Evolutionary conservation across 163 green algal species (phyloP), one percentile per base, ranked within the genome.

Genomic region (Scenedesmus sp.): DNA sequence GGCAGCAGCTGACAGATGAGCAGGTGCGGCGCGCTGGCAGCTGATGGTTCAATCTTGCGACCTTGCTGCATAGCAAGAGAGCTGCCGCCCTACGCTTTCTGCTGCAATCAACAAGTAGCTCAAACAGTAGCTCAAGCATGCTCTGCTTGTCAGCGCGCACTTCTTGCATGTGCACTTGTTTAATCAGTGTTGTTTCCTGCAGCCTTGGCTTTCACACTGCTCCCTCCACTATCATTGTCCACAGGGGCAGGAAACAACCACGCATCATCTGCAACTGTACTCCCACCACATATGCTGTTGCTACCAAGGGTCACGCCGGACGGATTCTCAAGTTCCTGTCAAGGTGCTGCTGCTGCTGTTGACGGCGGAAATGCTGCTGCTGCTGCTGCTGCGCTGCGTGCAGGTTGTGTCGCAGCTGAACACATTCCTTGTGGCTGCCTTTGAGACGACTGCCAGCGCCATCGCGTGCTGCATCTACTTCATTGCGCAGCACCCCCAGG

Each of bases 401-500:
- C 88, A 93, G 77, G 54, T 94, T 1, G 56, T 93, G 2, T 81
- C 88, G 9, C 93, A 95, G 87, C 82, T 87, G 5, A 89, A 93
- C 73, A 93, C 82, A 2, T 95, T 97, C 70, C 90, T 97, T 46
- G 86, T 97, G 9, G 95, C 95, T 0, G 95, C 94, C 15, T 96
- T 96, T 60, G 95, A 97, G 77, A 97, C 96, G 9, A 96, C 96
- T 0, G 94, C 96, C 62, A 96, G 94, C 74, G 88, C 93, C 0
- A 93, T 98, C 55, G 89, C 94, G 2, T 97, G 96, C 77, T 81
- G 93, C 2, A 92, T 98, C 4, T 96, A 97, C 95, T 86, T 92
- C 89, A 87, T 98, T 18, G 66, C 82, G 7, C 82, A 54, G 2
- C 73, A 95, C 84, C 87, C 90, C 1, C 82, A 94, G 23, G 92